Base-by-base conservation (phyloP, 306 rosid genomes). In the Bauhinia variegata region DNA sequence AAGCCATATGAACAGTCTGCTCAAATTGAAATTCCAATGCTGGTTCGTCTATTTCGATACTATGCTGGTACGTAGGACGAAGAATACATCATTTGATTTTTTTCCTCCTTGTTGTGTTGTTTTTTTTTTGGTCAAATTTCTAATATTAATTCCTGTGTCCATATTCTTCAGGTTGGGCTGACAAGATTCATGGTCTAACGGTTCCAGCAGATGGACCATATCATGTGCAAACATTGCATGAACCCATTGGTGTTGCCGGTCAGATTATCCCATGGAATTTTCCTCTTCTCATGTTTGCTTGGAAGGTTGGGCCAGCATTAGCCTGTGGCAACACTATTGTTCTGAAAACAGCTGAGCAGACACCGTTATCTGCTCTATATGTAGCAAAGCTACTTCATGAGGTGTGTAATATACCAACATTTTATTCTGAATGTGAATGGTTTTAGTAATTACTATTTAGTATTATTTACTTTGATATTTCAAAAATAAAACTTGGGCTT, bases 201-300 rank as follows among this genome's bases (percentile, higher is more conserved):
- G 77, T 81, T 83, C 96, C 81, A 14, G 91, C 98, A 17, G 98
- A 92, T 75, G 96, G 98, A 5, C 73, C 79, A 8, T 41, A 75
- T 82, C 88, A 89, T 37, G 85, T 89, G 52, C 89, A 92, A 65
- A 89, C 91, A 62, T 81, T 92, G 88, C 98, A 92, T 9, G 98
- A 92, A 81, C 98, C 96, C 2, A 84, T 92, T 15, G 98, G 98
- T 17, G 98, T 92, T 74, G 92, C 84, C 0, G 96, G 98, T 73
- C 98, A 93, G 81, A 86, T 93, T 34, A 93, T 89, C 81, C 98
- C 98, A 5, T 93, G 98, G 96, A 93, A 93, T 72, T 93, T 92
- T 74, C 98, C 98, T 68, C 88, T 92, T 52, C 70, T 92, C 73
- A 87, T 92, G 96, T 87, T 84, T 78, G 86, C 77, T 33, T 92